Percentiles rank a stretch among this genome's conserved stretches.
Conservation (phyloP, 2,329 filamentous ascomycete species). For the Huntiella savannae region DNA sequence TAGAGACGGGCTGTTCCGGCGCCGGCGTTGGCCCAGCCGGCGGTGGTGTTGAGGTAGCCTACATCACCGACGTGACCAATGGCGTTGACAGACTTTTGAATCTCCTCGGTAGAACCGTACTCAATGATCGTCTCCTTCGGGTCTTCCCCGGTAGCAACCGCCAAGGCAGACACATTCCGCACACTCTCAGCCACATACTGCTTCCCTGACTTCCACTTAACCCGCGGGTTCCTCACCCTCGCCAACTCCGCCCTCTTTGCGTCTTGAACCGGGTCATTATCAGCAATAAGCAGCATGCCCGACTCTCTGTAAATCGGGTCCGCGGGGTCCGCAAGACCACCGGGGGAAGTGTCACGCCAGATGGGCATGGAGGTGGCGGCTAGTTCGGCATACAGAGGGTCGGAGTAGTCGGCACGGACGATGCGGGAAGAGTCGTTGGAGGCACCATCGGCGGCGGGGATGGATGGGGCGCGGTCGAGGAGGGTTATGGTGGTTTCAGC, state of each 20-base stretch:
- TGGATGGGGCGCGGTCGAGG: slow-evolving; percentile 38
- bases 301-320: slow-evolving; percentile 50
- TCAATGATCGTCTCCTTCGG: slow-evolving; percentile 23
- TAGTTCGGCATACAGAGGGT: slow-evolving; percentile 56
- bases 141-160: slow-evolving; percentile 20
- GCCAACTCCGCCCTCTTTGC: slow-evolving; percentile 32
- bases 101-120: slow-evolving; percentile 25
- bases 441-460: slow-evolving; percentile 39
- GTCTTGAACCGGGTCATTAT: slow-evolving; percentile 24
- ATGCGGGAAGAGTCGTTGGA: slow-evolving; percentile 46
- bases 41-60: slow-evolving; percentile 56
- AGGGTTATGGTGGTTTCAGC: slow-evolving; percentile 35
- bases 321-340: slow-evolving; percentile 29
- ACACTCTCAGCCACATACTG: slow-evolving; percentile 42
- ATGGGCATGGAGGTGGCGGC: slow-evolving; percentile 48
- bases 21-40: slow-evolving; percentile 68
- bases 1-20: slow-evolving; percentile 47
- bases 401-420: slow-evolving; percentile 60
- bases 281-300: slow-evolving; percentile 46
- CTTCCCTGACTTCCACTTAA: slow-evolving; percentile 29
- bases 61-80: slow-evolving; percentile 36
- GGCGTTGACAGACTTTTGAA: slow-evolving; percentile 27
- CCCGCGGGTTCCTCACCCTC: slow-evolving; percentile 42
- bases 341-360: slow-evolving; percentile 39
- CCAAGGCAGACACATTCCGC: slow-evolving; percentile 38